phyloP scores from a whole-genome alignment of 169 alveolate species.

The Eimeria brunetti region DNA sequence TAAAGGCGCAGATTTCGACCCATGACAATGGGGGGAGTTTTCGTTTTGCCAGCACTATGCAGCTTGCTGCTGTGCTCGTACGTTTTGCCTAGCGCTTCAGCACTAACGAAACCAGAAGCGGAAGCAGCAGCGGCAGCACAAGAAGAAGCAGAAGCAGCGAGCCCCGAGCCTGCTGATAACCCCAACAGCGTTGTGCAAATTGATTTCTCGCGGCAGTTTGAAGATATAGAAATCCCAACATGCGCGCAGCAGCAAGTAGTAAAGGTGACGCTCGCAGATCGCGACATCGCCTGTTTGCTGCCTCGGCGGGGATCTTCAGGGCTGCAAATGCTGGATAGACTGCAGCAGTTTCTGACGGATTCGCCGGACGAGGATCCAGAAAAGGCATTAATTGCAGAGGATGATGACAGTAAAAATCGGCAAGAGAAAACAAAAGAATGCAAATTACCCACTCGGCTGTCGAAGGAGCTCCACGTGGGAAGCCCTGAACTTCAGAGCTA shows the following conservation, averaged over 20 bases:
- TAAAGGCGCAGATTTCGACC: neutral
- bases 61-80: neutral
- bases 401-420: neutral
- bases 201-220: constrained; percentile 44
- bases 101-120: too few species aligned
- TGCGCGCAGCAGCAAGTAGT: constrained; percentile 22
- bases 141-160: constrained; percentile 4
- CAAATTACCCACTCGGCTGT: constrained; percentile 13
- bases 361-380: constrained; percentile 61
- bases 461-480: constrained; percentile 49
- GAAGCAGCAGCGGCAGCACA: neutral
- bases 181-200: constrained; percentile 42
- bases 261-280: constrained; percentile 28
- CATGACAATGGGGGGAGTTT: constrained; percentile 4
- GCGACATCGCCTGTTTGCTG: constrained; percentile 50
- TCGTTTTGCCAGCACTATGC: neutral
- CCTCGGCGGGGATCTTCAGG: constrained; percentile 33
- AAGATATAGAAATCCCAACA: neutral
- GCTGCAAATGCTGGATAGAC: constrained; percentile 11
- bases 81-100: neutral
- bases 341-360: constrained; percentile 44
- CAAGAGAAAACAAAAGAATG: neutral
- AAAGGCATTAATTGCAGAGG: neutral
- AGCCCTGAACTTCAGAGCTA: constrained; percentile 73
- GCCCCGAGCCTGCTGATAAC: constrained; percentile 1